phyloP scores from a whole-genome alignment of 2,329 filamentous ascomycete species.

The Gremmenia infestans region DNA sequence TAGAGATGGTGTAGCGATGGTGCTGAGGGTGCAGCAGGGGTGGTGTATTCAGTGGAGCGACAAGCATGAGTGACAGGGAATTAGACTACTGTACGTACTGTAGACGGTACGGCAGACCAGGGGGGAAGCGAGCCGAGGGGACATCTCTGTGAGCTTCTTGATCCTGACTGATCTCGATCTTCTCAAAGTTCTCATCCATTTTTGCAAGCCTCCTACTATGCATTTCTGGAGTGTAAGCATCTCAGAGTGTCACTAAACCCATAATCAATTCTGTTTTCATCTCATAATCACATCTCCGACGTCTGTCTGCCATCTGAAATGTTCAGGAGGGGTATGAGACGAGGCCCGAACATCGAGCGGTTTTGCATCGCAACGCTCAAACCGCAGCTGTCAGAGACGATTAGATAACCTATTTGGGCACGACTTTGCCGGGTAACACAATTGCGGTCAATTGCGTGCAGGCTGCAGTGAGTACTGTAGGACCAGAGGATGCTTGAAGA shows the following conservation, averaged over 20 bases:
- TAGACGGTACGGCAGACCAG: too few relatives aligned
- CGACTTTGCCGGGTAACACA: background rate
- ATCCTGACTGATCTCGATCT: too few relatives aligned
- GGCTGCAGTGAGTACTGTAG: too few relatives aligned
- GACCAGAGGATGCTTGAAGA: too few relatives aligned
- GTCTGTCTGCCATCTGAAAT: slow-evolving; percentile 7
- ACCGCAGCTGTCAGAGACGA: slow-evolving; percentile 9
- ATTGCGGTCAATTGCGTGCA: too few relatives aligned
- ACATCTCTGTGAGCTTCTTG: too few relatives aligned
- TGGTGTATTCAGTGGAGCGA: background rate
- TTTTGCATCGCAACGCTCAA: slow-evolving; percentile 8
- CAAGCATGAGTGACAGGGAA: background rate
- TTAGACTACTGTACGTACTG: background rate
- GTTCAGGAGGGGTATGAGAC: slow-evolving; percentile 6
- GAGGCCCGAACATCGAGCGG: slow-evolving; percentile 4
- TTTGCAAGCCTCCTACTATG: too few relatives aligned
- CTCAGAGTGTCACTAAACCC: too few relatives aligned
- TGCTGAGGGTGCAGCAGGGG: background rate
- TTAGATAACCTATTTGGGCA: background rate
- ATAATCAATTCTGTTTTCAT: background rate
- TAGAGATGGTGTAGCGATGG: background rate
- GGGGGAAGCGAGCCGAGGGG: too few relatives aligned
- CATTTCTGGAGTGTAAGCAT: too few relatives aligned
- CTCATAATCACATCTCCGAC: background rate
- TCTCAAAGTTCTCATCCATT: too few relatives aligned